A percentile compares a stretch with the other conserved stretches of the same genome.
phyloP scores from a whole-genome alignment of 2,329 filamentous ascomycete genomes.

The Colletotrichum tanaceti region DNA sequence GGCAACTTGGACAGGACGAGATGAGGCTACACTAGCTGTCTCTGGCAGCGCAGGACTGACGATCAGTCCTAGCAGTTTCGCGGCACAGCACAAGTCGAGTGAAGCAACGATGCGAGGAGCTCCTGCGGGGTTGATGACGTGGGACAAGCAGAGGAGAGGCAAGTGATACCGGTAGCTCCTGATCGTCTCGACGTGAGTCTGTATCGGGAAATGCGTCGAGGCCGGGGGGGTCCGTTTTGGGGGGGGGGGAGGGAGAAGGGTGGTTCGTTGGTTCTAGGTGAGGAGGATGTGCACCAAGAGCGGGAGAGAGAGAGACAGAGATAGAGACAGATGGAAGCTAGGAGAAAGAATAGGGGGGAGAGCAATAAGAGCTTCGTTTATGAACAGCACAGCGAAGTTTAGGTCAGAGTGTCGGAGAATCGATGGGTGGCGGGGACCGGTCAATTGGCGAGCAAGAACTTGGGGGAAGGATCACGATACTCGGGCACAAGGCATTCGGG shows the following conservation, averaged over 20 bases:
- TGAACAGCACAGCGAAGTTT: conserved; percentile 14
- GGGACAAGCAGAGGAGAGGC: conserved; percentile 16
- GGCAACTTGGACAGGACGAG: neutral
- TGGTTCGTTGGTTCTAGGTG: conserved; percentile 22
- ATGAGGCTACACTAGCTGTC: conserved; percentile 25
- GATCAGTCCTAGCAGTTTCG: conserved; percentile 11
- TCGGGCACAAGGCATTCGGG: neutral
- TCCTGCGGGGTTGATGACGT: conserved; percentile 33
- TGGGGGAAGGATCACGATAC: conserved; percentile 28
- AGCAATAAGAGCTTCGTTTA: conserved; percentile 22
- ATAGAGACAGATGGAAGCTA: neutral
- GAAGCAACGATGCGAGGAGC: conserved; percentile 26
- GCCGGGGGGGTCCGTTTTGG: conserved; percentile 1
- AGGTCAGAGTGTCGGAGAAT: conserved; percentile 1
- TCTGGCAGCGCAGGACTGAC: neutral
- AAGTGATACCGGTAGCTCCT: conserved; percentile 19
- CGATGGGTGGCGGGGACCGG: conserved; percentile 1
- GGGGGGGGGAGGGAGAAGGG: neutral
- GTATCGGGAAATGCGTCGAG: conserved; percentile 15
- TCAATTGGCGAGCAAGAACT: conserved; percentile 9
- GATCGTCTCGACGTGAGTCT: conserved; percentile 27
- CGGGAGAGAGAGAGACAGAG: conserved; percentile 1
- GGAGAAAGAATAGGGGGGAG: neutral
- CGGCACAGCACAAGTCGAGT: neutral
- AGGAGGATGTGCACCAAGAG: neutral